Evolutionary conservation across 2,329 filamentous ascomycete genomes (phyloP).

Genomic region (Reticulascus tulasneorum): DNA sequence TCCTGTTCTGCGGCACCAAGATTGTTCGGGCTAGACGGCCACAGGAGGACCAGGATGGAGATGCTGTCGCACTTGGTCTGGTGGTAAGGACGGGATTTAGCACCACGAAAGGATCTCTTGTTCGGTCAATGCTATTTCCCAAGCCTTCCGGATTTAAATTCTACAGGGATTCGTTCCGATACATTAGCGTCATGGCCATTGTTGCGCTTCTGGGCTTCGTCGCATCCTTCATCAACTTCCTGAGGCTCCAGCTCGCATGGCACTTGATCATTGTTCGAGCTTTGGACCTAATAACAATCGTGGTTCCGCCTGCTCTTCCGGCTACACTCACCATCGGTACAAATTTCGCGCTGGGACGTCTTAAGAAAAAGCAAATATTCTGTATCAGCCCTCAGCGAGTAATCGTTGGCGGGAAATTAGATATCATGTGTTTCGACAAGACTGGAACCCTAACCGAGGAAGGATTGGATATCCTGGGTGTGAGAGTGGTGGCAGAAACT

Average conservation of each 20-base stretch:
- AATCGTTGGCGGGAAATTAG: conserved; percentile 92
- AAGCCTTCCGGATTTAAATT: conserved; percentile 99
- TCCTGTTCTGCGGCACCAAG: conserved; percentile 92
- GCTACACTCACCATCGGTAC: conserved; percentile 95
- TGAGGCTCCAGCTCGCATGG: conserved; percentile 78
- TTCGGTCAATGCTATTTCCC: conserved; percentile 96
- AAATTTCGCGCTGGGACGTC: conserved; percentile 82
- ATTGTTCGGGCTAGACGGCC: conserved; percentile 87
- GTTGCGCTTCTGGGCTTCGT: conserved; percentile 85
- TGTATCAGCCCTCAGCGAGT: conserved; percentile 97
- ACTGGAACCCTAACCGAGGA: conserved; percentile 98
- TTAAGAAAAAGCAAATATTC: conserved; percentile 89
- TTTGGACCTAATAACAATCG: conserved; percentile 93
- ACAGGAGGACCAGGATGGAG: conserved; percentile 78
- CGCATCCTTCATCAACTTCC: conserved; percentile 89
- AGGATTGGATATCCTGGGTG: conserved; percentile 86
- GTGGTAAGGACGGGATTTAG: conserved; percentile 94
- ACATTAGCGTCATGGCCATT: conserved; percentile 92
- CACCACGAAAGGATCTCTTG: conserved; percentile 92
- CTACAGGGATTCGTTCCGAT: conserved; percentile 94
- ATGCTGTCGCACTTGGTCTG: conserved; percentile 87
- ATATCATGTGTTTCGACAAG: conserved; percentile 97
- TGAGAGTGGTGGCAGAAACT: conserved; percentile 68
- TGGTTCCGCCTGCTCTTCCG: conserved; percentile 90
- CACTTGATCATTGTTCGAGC: conserved; percentile 89